Conservation (phyloP, 331 rosid genomes). For the Quercus phellos region DNA sequence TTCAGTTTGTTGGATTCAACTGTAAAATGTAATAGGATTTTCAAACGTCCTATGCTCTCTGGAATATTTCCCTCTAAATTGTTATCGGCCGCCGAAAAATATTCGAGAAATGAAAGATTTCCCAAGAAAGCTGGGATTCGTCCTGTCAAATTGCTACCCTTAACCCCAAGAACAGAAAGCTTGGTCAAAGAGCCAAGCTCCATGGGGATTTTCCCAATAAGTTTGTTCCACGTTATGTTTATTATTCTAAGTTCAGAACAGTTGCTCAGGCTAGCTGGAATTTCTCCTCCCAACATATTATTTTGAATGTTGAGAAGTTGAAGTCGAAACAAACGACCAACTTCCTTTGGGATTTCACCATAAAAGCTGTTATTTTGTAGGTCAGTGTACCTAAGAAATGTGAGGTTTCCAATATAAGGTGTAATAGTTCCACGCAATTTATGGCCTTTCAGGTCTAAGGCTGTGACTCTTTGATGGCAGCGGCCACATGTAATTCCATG, state of each 20-base stretch:
- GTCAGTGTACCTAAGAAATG: slow-evolving; percentile 19
- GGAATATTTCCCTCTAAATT: no score
- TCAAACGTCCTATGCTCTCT: no score
- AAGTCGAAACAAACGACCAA: slow-evolving; percentile 30
- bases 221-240: fast-evolving
- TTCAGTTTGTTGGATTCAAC: no score
- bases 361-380: slow-evolving; percentile 17
- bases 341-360: slow-evolving; percentile 29
- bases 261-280: slow-evolving; percentile 10
- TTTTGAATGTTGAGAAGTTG: background rate
- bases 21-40: fast-evolving
- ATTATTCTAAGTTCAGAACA: slow-evolving; percentile 15
- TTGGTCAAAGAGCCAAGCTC: slow-evolving; percentile 22
- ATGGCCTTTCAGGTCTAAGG: slow-evolving; percentile 10
- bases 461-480: slow-evolving; percentile 30
- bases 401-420: slow-evolving; percentile 37
- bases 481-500: slow-evolving; percentile 26
- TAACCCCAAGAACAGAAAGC: background rate
- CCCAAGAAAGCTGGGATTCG: no score
- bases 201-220: slow-evolving; percentile 20
- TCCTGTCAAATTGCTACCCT: no score
- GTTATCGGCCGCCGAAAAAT: no score
- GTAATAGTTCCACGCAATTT: slow-evolving; percentile 15
- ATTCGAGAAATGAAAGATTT: no score
- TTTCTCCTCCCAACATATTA: slow-evolving; percentile 22